Evolutionary conservation across 2,329 filamentous ascomycete genomes (phyloP).

Genomic region (Cladosporium sp.): DNA sequence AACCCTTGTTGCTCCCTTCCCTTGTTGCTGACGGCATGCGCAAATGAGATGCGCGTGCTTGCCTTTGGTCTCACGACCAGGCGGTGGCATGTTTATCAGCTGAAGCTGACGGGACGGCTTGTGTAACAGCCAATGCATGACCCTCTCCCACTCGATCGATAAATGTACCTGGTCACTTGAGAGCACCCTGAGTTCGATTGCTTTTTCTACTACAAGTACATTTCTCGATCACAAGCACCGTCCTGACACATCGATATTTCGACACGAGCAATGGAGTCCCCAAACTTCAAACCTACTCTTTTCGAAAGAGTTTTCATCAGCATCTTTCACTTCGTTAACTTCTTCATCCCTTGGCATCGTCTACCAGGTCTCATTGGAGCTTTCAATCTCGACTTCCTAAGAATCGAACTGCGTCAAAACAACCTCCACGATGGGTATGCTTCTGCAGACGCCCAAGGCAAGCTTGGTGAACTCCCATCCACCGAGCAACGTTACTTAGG

Average conservation of each 20-base stretch:
- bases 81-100: neutral
- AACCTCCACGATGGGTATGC: slow-evolving; percentile 44
- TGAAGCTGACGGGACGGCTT: neutral
- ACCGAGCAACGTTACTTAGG: slow-evolving; percentile 30
- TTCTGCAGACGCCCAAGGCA: slow-evolving; percentile 35
- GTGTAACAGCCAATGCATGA: neutral
- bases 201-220: no score
- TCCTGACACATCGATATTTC: no score
- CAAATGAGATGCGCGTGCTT: no score
- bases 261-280: slow-evolving; percentile 2
- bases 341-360: slow-evolving; percentile 40
- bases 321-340: slow-evolving; percentile 37
- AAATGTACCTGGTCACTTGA: no score
- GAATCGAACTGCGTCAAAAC: slow-evolving; percentile 40
- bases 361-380: slow-evolving; percentile 38
- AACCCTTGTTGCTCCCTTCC: no score
- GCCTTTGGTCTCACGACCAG: neutral
- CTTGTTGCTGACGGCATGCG: neutral
- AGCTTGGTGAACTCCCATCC: slow-evolving; percentile 24
- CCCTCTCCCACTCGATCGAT: no score
- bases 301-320: slow-evolving; percentile 28
- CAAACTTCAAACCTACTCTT: slow-evolving; percentile 25
- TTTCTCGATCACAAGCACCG: no score
- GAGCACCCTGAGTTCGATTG: no score
- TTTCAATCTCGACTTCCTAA: slow-evolving; percentile 38